These are phyloP conservation scores for Kandelia obovata DNA, from an alignment of 345 rosid species.

Conservation along the genomic window DNA sequence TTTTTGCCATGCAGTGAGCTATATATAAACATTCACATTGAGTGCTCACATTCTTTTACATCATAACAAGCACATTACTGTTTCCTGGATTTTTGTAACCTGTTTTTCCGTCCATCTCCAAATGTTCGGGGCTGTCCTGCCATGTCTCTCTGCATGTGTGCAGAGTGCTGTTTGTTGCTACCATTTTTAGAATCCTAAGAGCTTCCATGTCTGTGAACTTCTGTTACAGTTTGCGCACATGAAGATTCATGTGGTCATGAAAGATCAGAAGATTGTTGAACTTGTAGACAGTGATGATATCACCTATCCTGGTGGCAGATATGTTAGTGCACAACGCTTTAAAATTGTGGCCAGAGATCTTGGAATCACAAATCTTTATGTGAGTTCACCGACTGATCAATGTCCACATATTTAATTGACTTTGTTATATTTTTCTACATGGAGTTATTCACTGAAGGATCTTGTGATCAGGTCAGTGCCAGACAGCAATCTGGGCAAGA, in stretches of 20 bases:
- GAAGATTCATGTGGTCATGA: conserved; percentile 67
- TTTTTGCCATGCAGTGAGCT: background rate
- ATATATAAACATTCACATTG: background rate
- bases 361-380: conserved; percentile 77
- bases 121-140: background rate
- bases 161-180: background rate
- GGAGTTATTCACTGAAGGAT: conserved; percentile 20
- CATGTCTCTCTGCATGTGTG: background rate
- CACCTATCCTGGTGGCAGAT: conserved; percentile 39
- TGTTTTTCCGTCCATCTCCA: conserved; percentile 8
- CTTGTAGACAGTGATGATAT: conserved; percentile 38
- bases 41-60: background rate
- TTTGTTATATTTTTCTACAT: conserved; percentile 4
- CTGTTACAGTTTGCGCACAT: conserved; percentile 67
- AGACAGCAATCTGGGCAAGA: conserved; percentile 76
- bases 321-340: conserved; percentile 42
- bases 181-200: background rate
- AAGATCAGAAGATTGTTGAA: conserved; percentile 60
- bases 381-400: conserved; percentile 37
- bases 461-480: conserved; percentile 62
- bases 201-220: conserved; percentile 16
- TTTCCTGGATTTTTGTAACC: background rate
- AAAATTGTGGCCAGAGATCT: conserved; percentile 62
- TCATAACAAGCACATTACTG: background rate
- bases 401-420: conserved; percentile 10